Evolutionary conservation across 108 stramenopile genomes (phyloP), one percentile per base, ranked within the genome.

Genomic region (Discostella pseudostelligera): DNA sequence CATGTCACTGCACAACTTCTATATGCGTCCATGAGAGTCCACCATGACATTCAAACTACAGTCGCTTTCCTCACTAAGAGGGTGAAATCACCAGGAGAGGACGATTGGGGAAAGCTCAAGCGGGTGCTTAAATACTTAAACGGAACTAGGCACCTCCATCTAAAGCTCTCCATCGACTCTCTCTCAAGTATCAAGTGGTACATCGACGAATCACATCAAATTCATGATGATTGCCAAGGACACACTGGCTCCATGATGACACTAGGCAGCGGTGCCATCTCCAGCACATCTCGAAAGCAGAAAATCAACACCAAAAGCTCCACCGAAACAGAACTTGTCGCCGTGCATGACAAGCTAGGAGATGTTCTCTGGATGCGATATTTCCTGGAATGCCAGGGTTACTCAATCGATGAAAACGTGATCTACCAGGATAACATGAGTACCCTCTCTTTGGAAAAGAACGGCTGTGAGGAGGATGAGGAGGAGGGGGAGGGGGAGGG

Each of bases 201-300:
- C 68, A 51, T 77, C 6, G 68, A 76, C 58, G 74, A 46, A 2
- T 66, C 75, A 1, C 51, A 64, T 19, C 67, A 36, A 3, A 36
- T 74, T 11, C 83, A 84, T 36, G 35, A 47, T 0, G 83, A 84
- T 60, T 64, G 66, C 47, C 16, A 47, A 36, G 76, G 83, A 25
- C 83, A 84, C 45, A 71, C 78, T 3, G 85, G 85, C 11, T 67
- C 43, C 14, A 20, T 46, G 45, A 58, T 83, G 63, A 63, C 80
- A 4, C 39, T 81, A 13, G 82, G 82, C 0, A 65, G 48, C 39
- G 85, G 85, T 1, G 62, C 62, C 0, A 19, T 59, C 4, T 21
- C 43, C 20, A 43, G 56, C 1, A 40, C 32, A 1, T 55, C 68
- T 5, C 55, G 14, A 22, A 50, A 55, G 11, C 72, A 74, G 46